Conservation (phyloP, 306 rosid genomes). For the Lathyrus aphaca region DNA sequence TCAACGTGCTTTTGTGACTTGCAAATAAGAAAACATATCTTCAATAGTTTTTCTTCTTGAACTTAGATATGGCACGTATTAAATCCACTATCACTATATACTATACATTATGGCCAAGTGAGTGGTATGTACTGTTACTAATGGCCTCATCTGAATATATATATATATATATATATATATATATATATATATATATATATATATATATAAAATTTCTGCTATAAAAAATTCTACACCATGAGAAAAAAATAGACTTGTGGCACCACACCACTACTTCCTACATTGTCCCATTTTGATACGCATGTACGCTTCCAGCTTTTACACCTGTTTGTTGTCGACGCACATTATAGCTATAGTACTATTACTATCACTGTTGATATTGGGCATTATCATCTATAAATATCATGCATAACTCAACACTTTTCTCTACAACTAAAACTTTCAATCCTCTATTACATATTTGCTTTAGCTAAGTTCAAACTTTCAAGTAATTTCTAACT, state of each 20-base stretch:
- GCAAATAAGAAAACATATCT: conserved; percentile 26
- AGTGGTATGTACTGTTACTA: conserved; percentile 26
- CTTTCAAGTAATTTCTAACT: background rate
- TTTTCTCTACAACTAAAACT: background rate
- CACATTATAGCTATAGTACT: background rate
- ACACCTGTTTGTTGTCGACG: conserved; percentile 33
- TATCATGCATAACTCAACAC: conserved; percentile 34
- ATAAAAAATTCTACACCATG: conserved; percentile 24
- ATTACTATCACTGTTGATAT: too few relatives aligned
- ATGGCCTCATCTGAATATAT: conserved; percentile 37
- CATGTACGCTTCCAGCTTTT: conserved; percentile 33
- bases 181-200: conserved; percentile 28
- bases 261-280: conserved; percentile 38
- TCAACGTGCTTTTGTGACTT: conserved; percentile 26
- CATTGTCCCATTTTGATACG: conserved; percentile 16
- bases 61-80: conserved; percentile 20
- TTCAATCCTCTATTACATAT: background rate
- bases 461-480: background rate
- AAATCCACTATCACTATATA: conserved; percentile 17
- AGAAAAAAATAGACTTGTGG: background rate
- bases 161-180: conserved; percentile 29
- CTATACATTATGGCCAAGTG: background rate
- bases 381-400: conserved; percentile 29
- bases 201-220: conserved; percentile 30
- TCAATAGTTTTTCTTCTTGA: background rate